Percentiles rank a stretch among this genome's conserved stretches.
These are phyloP conservation scores for Lonicera japonica DNA, from an alignment of 129 eudicot species.

Conservation along the genomic window DNA sequence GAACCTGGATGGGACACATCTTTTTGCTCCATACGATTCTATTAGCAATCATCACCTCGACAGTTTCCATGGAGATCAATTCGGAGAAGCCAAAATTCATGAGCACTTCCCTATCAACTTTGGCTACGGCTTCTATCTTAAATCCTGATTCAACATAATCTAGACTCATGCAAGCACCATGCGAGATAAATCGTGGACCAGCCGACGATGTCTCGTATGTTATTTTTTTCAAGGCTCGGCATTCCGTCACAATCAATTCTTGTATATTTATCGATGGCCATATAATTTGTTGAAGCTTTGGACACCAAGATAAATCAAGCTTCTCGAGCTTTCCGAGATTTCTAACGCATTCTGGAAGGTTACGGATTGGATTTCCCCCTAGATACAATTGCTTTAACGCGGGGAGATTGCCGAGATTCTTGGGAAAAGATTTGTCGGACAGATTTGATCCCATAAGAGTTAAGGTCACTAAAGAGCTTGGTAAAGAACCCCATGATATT, in stretches of 20 bases:
- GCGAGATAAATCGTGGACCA: background rate
- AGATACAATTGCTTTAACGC: background rate
- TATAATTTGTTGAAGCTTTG: no score
- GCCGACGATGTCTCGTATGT: background rate
- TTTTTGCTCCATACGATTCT: background rate
- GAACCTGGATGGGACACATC: background rate
- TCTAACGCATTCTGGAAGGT: background rate
- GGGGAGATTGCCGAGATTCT: background rate
- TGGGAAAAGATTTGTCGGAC: background rate
- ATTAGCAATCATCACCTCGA: background rate
- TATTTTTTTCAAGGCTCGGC: background rate
- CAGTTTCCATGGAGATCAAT: background rate
- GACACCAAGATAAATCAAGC: background rate
- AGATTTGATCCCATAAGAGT: no score
- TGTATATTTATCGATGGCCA: background rate
- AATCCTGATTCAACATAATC: background rate
- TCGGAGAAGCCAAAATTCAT: background rate
- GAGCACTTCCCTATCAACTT: background rate
- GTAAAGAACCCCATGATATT: background rate
- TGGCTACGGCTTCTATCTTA: background rate
- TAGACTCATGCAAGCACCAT: background rate
- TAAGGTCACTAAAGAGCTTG: background rate
- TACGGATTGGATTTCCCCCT: no score
- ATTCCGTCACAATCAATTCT: no score
- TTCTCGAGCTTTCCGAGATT: background rate